Conservation (phyloP, 1,284 basidiomycete genomes). For the Tylopilus orsonianus region DNA sequence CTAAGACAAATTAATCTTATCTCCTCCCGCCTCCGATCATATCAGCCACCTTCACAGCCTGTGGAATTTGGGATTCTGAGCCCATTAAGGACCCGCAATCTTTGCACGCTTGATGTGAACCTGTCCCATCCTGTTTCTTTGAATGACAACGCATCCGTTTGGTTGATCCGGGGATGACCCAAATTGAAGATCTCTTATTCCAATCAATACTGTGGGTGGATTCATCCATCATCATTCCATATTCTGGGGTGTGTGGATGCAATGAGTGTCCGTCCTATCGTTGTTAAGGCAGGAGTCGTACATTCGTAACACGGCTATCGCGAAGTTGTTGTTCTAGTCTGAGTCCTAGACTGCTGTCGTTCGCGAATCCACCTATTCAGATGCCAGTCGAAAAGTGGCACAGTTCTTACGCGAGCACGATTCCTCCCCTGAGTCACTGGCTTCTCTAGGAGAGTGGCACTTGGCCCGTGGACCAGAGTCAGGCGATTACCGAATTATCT, state of each 20-base stretch:
- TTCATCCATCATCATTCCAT: neutral
- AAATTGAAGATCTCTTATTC: conserved; percentile 7
- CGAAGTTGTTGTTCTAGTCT: neutral
- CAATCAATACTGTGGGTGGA: conserved; percentile 1
- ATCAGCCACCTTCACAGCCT: neutral
- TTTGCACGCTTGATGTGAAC: neutral
- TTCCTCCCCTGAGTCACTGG: conserved; percentile 2
- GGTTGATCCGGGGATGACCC: conserved; percentile 16
- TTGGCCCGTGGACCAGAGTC: no score
- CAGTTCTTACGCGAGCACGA: conserved; percentile 10
- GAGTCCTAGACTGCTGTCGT: no score
- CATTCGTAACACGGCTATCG: conserved; percentile 8
- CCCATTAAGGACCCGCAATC: conserved; percentile 6
- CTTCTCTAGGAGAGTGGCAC: neutral
- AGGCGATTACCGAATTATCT: no score
- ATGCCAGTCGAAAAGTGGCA: neutral
- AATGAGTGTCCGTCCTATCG: conserved; percentile 2
- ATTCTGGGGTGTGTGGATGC: conserved; percentile 13
- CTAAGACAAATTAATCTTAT: conserved; percentile 4
- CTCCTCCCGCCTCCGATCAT: neutral
- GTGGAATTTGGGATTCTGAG: conserved; percentile 7
- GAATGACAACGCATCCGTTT: conserved; percentile 14
- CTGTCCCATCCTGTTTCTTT: conserved; percentile 6
- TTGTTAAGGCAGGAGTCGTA: conserved; percentile 6
- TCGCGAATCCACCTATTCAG: conserved; percentile 8